Conservation (phyloP, 345 rosid species). For the Citropsis articulata region DNA sequence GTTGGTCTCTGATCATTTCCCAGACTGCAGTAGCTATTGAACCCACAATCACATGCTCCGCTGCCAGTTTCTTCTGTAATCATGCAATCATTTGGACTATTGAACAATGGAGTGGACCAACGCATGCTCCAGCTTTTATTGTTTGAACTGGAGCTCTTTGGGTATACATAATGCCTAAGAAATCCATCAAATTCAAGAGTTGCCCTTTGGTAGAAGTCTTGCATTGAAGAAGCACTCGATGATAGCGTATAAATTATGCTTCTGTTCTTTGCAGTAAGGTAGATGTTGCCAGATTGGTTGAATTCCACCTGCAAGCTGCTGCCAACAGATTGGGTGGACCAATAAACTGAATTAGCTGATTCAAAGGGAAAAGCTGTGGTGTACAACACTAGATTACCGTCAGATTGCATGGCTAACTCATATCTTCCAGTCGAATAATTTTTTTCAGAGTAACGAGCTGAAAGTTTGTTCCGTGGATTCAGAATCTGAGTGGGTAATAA, state of each 20-base stretch:
- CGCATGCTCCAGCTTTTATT: conserved; percentile 18
- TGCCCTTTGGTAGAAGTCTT: conserved; percentile 39
- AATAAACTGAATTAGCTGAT: conserved; percentile 20
- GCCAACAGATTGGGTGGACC: conserved; percentile 13
- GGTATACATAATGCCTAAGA: conserved; percentile 51
- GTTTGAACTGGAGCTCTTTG: conserved; percentile 23
- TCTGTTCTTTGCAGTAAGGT: conserved; percentile 28
- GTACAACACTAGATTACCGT: conserved; percentile 36
- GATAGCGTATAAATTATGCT: conserved; percentile 1
- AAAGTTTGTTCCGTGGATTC: conserved; percentile 11
- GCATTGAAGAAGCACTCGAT: not conserved
- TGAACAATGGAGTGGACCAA: conserved; percentile 27
- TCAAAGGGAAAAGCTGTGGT: conserved; percentile 19
- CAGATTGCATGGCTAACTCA: conserved; percentile 21
- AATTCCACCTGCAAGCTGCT: conserved; percentile 32
- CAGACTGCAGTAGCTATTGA: conserved; percentile 45
- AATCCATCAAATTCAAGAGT: conserved; percentile 56
- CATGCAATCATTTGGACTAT: conserved; percentile 43
- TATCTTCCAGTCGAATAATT: conserved; percentile 41
- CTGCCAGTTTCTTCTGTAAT: conserved; percentile 18
- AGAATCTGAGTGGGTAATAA: conserved; percentile 46
- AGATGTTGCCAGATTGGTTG: conserved; percentile 46
- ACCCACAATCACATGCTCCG: conserved; percentile 48
- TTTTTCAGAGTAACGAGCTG: conserved; percentile 23
- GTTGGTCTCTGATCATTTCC: conserved; percentile 34